Conservation (phyloP, 2,329 filamentous ascomycete genomes). For the Epichloe bromicola region DNA sequence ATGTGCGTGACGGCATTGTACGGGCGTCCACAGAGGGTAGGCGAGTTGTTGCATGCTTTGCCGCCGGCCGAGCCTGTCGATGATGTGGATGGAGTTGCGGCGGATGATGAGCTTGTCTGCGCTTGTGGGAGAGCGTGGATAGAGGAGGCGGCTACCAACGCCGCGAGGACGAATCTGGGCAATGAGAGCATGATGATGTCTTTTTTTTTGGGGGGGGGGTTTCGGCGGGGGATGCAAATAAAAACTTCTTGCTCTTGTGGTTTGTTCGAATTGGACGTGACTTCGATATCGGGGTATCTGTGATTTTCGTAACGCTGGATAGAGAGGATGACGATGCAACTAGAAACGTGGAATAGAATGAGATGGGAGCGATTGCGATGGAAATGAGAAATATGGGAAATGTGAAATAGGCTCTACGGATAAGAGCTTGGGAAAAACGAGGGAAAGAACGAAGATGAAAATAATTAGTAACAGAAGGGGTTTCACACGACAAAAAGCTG, state of each 20-base stretch:
- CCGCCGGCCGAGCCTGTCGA: slow-evolving; percentile 8
- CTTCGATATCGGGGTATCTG: not conserved
- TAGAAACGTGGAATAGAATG: too few relatives aligned
- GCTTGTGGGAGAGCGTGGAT: slow-evolving; percentile 15
- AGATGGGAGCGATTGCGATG: too few relatives aligned
- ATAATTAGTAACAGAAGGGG: too few relatives aligned
- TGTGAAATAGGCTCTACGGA: not conserved
- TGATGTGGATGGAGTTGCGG: slow-evolving; percentile 6
- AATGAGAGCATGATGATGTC: slow-evolving; percentile 13
- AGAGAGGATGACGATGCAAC: not conserved
- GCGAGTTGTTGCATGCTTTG: slow-evolving; percentile 68
- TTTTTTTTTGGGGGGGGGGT: too few relatives aligned
- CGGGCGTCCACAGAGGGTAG: slow-evolving; percentile 52
- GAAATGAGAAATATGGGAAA: not conserved
- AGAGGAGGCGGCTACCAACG: slow-evolving; percentile 11
- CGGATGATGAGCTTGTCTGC: slow-evolving; percentile 4
- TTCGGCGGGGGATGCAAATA: not conserved
- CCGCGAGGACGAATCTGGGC: slow-evolving; percentile 10
- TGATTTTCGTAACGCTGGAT: too few relatives aligned
- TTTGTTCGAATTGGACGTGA: not conserved
- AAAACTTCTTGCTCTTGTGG: not conserved
- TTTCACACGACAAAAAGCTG: not conserved
- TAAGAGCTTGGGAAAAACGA: not conserved
- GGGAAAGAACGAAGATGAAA: not conserved
- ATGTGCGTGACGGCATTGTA: slow-evolving; percentile 71